phyloP scores from a whole-genome alignment of 2,329 filamentous ascomycete species.

The Ophiosphaerella herpotricha region DNA sequence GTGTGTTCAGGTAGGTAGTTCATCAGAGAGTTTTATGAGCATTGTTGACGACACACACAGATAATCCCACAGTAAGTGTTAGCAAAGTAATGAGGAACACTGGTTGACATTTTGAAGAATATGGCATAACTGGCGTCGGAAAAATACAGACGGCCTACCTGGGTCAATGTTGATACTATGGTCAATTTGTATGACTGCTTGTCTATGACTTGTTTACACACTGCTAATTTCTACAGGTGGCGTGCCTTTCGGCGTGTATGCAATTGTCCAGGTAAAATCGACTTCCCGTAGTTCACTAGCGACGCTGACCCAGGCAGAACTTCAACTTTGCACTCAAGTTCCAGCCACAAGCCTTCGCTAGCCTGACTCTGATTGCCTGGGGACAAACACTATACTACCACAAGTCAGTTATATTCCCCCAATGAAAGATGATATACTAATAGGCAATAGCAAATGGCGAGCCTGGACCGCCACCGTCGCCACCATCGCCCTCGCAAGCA shows the following conservation, averaged over 20 bases:
- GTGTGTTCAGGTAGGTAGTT: slow-evolving; percentile 46
- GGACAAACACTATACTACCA: slow-evolving; percentile 58
- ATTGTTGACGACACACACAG: slow-evolving; percentile 20
- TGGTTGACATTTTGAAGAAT: slow-evolving; percentile 47
- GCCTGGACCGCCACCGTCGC: slow-evolving; percentile 53
- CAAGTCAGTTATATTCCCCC: slow-evolving; percentile 40
- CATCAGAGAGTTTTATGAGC: not conserved
- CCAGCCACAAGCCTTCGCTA: slow-evolving; percentile 59
- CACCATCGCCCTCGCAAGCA: slow-evolving; percentile 46
- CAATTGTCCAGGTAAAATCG: slow-evolving; percentile 52
- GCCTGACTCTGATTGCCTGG: slow-evolving; percentile 57
- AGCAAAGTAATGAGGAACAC: slow-evolving; percentile 7
- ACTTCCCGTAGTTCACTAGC: not conserved
- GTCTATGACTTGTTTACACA: no score
- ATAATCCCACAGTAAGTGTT: slow-evolving; percentile 43
- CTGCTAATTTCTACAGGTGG: slow-evolving; percentile 29
- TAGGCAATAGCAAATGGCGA: slow-evolving; percentile 50
- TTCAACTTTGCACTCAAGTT: slow-evolving; percentile 61
- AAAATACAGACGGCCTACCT: slow-evolving; percentile 66
- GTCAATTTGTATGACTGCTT: slow-evolving; percentile 55
- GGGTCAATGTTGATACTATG: slow-evolving; percentile 66
- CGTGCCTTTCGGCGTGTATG: slow-evolving; percentile 58
- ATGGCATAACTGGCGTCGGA: slow-evolving; percentile 65
- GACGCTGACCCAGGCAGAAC: slow-evolving; percentile 43
- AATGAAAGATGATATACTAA: slow-evolving; percentile 1